Conservation (phyloP, 768 basidiomycete species). For the Lactarius psammicola region DNA sequence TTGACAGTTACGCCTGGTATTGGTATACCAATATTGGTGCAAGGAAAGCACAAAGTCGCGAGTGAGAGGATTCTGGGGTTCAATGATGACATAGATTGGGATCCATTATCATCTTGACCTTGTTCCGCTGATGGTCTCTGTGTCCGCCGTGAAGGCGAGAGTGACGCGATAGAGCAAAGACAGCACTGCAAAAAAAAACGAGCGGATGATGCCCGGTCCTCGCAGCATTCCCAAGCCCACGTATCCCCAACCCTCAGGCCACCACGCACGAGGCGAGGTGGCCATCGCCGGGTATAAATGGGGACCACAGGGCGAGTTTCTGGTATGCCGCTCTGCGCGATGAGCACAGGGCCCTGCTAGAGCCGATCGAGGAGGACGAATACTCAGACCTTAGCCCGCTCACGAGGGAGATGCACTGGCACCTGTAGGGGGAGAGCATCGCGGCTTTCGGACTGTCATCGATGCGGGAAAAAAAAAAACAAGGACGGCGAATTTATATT, state of each 20-base stretch:
- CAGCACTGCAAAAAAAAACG: slow-evolving; percentile 3
- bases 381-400: slow-evolving; percentile 39
- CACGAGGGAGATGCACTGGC: slow-evolving; percentile 27
- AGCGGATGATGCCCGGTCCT: slow-evolving; percentile 30
- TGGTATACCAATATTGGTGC: not conserved
- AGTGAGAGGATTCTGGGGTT: not conserved
- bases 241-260: slow-evolving; percentile 9
- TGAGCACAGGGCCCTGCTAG: slow-evolving; percentile 34
- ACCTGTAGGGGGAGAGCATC: slow-evolving; percentile 28
- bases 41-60: not conserved
- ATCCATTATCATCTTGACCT: not conserved
- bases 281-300: slow-evolving; percentile 1
- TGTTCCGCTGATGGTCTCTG: not conserved
- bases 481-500: not conserved
- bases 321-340: slow-evolving; percentile 34
- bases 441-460: slow-evolving; percentile 25
- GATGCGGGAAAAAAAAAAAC: not conserved
- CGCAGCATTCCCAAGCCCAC: slow-evolving; percentile 35
- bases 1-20: not conserved
- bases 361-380: slow-evolving; percentile 35
- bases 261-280: not conserved
- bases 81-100: not conserved
- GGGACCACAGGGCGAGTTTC: slow-evolving; percentile 30
- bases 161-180: slow-evolving; percentile 24
- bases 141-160: not conserved